Evolutionary conservation across 2,329 filamentous ascomycete species (phyloP).

Genomic region (Aspergillus carbonarius): DNA sequence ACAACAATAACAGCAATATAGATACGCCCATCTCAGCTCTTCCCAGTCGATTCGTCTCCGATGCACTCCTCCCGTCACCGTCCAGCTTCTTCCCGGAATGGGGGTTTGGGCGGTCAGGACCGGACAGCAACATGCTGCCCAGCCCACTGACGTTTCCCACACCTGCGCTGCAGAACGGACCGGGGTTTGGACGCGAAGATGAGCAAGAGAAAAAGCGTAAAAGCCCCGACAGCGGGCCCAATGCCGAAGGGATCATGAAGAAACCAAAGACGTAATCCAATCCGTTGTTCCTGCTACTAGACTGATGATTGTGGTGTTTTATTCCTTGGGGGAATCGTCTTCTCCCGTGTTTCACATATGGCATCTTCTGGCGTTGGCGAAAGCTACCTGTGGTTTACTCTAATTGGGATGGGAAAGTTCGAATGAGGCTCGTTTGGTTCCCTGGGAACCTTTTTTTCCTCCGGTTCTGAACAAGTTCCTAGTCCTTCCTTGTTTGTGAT

Average conservation of each 20-base stretch:
- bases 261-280: slow-evolving; percentile 38
- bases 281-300: slow-evolving; percentile 4
- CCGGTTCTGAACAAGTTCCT: not conserved
- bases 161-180: slow-evolving; percentile 53
- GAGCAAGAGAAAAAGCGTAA: slow-evolving; percentile 48
- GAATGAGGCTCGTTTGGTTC: slow-evolving; percentile 6
- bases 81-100: slow-evolving; percentile 92
- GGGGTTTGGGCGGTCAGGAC: slow-evolving; percentile 64
- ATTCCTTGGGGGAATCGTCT: slow-evolving; percentile 1
- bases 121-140: slow-evolving; percentile 80
- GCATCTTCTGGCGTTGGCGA: slow-evolving; percentile 23
- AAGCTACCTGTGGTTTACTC: slow-evolving; percentile 7
- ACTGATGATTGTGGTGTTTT: slow-evolving; percentile 10
- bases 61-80: slow-evolving; percentile 83
- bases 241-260: slow-evolving; percentile 35
- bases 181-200: slow-evolving; percentile 43
- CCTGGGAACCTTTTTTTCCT: slow-evolving; percentile 8
- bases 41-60: slow-evolving; percentile 85
- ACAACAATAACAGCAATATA: slow-evolving; percentile 42
- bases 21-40: slow-evolving; percentile 91
- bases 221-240: slow-evolving; percentile 39
- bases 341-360: slow-evolving; percentile 13
- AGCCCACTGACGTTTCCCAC: slow-evolving; percentile 93
- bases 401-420: slow-evolving; percentile 12
- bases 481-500: slow-evolving; percentile 7